Evolutionary conservation across 2,329 filamentous ascomycete genomes (phyloP), one percentile per base, ranked within the genome.

Genomic region (Colletotrichum liaoningense): DNA sequence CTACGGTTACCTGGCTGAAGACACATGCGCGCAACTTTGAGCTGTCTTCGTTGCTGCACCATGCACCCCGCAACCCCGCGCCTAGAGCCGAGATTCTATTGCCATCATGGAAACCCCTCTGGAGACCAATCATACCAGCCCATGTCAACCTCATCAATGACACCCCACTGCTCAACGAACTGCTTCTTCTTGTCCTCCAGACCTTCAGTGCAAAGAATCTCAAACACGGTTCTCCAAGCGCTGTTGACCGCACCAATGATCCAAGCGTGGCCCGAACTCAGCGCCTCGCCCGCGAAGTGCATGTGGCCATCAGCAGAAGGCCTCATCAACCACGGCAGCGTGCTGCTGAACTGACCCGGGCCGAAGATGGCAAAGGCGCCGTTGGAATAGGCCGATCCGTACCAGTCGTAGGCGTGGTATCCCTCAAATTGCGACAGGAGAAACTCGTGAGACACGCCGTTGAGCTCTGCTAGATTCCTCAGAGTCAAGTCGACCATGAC

Each of bases 161-260:
- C 16, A 4, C 63, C 70, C 75, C 77, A 78, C 72, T 66, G 70
- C 7, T 75, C 62, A 12, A 77, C 54, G 19, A 78, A 74, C 57
- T 75, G 33, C 30, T 70, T 67, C 62, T 73, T 72, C 71, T 76
- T 75, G 16, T 76, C 74, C n/a, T 75, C 65, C 62, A 77, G 30
- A 16, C 69, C 75, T 65, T 77, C 75, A 6, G 69, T 75, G 26
- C 63, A 62, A 9, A 78, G 62, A 1, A 77, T 73, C 65, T 77
- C 76, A 42, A 63, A 67, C 35, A 79, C 77, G 12, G 72, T 73
- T 57, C 77, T 72, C 67, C 75, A 79, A 1, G 77, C 78, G 26
- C 75, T 76, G 57, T 79, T 78, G n/a, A 77, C 72, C 35, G 78
- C 78, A 3, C 77, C 77, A 24, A 78, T 76, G 49, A 79, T 78